These are phyloP conservation scores for Asclepias syriaca DNA, from an alignment of 257 asterid genomes.

Conservation along the genomic window DNA sequence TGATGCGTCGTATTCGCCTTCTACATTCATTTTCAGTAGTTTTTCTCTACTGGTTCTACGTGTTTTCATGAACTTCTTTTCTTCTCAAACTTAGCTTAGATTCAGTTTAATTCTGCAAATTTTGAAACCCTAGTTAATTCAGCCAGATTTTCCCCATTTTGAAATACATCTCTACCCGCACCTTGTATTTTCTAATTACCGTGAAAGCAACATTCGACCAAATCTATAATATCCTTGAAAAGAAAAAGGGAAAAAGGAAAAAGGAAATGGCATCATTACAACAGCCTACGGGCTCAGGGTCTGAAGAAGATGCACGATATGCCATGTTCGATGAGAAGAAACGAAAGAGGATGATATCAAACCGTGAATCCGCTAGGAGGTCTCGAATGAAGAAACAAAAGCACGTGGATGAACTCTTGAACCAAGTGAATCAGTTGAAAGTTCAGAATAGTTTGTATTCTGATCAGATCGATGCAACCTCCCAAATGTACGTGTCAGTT, in stretches of 20 bases:
- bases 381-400: slow-evolving; percentile 75
- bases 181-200: neutral
- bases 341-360: slow-evolving; percentile 73
- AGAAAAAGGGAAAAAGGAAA: too few species aligned
- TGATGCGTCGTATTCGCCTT: slow-evolving; percentile 58
- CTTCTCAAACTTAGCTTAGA: neutral
- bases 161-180: neutral
- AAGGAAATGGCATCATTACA: slow-evolving; percentile 38
- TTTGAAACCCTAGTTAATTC: neutral
- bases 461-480: slow-evolving; percentile 41
- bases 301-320: slow-evolving; percentile 32
- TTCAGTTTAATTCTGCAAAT: neutral
- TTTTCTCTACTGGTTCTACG: slow-evolving; percentile 82
- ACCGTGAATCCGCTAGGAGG: slow-evolving; percentile 78
- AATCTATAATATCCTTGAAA: neutral
- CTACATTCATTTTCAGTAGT: slow-evolving; percentile 91
- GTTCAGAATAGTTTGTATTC: slow-evolving; percentile 44
- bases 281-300: slow-evolving; percentile 38
- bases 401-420: slow-evolving; percentile 47
- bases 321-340: slow-evolving; percentile 51
- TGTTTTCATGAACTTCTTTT: slow-evolving; percentile 59
- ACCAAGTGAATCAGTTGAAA: slow-evolving; percentile 36
- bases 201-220: neutral
- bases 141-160: neutral
- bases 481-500: slow-evolving; percentile 34